phyloP scores from a whole-genome alignment of 179 eudicot genomes.

The Vitellaria paradoxa region DNA sequence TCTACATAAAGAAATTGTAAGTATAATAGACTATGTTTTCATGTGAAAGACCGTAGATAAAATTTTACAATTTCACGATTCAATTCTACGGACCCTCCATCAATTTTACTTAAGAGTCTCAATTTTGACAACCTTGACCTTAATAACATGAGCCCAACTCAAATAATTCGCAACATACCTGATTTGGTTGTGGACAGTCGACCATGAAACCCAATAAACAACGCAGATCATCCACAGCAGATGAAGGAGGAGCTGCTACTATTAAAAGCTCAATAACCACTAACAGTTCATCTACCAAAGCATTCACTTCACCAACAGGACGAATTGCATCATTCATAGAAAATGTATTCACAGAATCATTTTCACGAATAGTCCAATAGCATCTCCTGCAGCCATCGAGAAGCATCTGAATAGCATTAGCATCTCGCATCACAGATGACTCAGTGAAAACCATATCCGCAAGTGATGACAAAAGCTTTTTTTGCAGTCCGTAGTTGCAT shows the following conservation, averaged over 20 bases:
- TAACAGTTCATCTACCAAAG: slow-evolving; percentile 91
- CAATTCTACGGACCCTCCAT: no score
- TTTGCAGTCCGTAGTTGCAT: slow-evolving; percentile 95
- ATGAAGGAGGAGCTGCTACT: slow-evolving; percentile 81
- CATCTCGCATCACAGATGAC: slow-evolving; percentile 95
- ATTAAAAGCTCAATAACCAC: slow-evolving; percentile 86
- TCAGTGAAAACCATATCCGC: slow-evolving; percentile 98
- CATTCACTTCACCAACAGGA: slow-evolving; percentile 95
- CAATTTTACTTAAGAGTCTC: no score
- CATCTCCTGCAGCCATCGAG: slow-evolving; percentile 99
- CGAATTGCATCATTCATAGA: slow-evolving; percentile 57
- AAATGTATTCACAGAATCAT: slow-evolving; percentile 79
- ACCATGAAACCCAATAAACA: slow-evolving; percentile 91
- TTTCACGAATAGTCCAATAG: slow-evolving; percentile 84
- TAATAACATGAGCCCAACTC: no score
- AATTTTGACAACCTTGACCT: no score
- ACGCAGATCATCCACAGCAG: slow-evolving; percentile 80
- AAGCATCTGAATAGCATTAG: slow-evolving; percentile 96
- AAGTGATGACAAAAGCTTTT: slow-evolving; percentile 93
- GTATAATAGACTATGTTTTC: no score
- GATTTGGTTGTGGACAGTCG: slow-evolving; percentile 95
- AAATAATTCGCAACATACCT: slow-evolving; percentile 38
- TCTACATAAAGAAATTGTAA: no score
- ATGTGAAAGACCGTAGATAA: no score
- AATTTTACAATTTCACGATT: no score